These are phyloP conservation scores for Coemansia sp. DNA, from an alignment of 192 early-diverging fungal species.

Conservation along the genomic window DNA sequence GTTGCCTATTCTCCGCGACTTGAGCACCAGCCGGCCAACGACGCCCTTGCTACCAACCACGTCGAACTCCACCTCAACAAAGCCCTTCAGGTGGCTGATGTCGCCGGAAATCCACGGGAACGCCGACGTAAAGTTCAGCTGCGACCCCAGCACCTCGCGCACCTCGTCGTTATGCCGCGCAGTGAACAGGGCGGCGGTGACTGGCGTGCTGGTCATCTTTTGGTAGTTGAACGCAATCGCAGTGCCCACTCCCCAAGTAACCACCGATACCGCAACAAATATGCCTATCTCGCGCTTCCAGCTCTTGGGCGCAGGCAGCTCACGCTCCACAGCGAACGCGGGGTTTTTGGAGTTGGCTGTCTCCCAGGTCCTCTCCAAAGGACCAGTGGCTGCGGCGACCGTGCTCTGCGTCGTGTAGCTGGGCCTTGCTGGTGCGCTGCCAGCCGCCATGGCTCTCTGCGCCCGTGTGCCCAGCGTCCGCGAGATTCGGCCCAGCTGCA, in stretches of 20 bases:
- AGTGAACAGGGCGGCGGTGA: slow-evolving; percentile 47
- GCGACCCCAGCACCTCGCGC: slow-evolving; percentile 21
- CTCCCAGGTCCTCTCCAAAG: slow-evolving; percentile 24
- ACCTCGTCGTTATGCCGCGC: slow-evolving; percentile 46
- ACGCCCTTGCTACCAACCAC: slow-evolving; percentile 42
- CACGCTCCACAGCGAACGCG: slow-evolving; percentile 47
- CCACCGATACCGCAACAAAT: slow-evolving; percentile 29
- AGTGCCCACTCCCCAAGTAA: slow-evolving; percentile 46
- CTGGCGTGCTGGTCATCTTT: slow-evolving; percentile 51
- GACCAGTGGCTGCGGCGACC: neutral
- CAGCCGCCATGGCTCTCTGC: no score
- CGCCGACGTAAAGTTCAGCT: slow-evolving; percentile 46
- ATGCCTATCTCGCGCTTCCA: slow-evolving; percentile 44
- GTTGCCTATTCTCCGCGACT: slow-evolving; percentile 42
- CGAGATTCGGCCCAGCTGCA: no score
- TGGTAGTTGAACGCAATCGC: slow-evolving; percentile 54
- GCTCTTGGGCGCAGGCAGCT: slow-evolving; percentile 41
- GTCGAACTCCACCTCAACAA: slow-evolving; percentile 47
- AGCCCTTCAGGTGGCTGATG: slow-evolving; percentile 50
- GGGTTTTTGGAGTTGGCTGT: slow-evolving; percentile 45
- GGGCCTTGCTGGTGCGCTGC: no score
- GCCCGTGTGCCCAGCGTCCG: no score
- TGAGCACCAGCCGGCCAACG: slow-evolving; percentile 35
- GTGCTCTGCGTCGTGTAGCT: slow-evolving; percentile 14
- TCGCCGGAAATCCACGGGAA: slow-evolving; percentile 54